These are phyloP conservation scores for Rhododendron mucronatum DNA, from an alignment of 148 eudicot genomes.

Conservation along the genomic window DNA sequence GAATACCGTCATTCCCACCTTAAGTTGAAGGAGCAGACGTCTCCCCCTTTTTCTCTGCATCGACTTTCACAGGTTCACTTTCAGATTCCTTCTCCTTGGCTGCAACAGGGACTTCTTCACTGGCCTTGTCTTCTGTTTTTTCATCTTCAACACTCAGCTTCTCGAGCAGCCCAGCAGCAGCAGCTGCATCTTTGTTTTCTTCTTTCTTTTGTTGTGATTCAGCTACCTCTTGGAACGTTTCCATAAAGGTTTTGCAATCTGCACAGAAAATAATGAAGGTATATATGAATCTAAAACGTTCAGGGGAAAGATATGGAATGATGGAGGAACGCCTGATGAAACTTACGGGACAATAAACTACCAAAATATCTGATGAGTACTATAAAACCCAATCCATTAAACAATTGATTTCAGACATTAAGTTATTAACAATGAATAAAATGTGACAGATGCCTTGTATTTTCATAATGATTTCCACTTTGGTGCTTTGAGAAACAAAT, in stretches of 20 bases:
- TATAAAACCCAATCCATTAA: not conserved
- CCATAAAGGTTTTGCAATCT: slow-evolving; percentile 83
- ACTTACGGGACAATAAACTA: not conserved
- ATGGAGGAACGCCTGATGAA: not conserved
- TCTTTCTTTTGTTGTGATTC: slow-evolving; percentile 55
- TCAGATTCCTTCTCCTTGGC: slow-evolving; percentile 26
- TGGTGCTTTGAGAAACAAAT: not conserved
- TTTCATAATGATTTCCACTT: not conserved
- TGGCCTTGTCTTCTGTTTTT: slow-evolving; percentile 32
- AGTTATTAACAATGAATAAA: not conserved
- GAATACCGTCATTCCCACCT: not conserved
- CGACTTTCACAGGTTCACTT: slow-evolving; percentile 17
- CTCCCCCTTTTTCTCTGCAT: slow-evolving; percentile 35
- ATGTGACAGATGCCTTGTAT: not conserved
- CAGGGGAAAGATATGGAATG: not conserved
- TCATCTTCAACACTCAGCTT: slow-evolving; percentile 59
- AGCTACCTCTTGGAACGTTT: slow-evolving; percentile 63
- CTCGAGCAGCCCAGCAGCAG: slow-evolving; percentile 65
- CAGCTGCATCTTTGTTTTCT: slow-evolving; percentile 55
- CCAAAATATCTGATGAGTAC: not conserved
- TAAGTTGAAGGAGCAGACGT: slow-evolving; percentile 30
- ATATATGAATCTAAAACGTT: not conserved
- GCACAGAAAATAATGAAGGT: slow-evolving; percentile 2
- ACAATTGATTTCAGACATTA: not conserved
- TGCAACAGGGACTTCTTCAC: slow-evolving; percentile 26